Conservation (phyloP, 495 filamentous ascomycete genomes). For the Daldinia decipiens region DNA sequence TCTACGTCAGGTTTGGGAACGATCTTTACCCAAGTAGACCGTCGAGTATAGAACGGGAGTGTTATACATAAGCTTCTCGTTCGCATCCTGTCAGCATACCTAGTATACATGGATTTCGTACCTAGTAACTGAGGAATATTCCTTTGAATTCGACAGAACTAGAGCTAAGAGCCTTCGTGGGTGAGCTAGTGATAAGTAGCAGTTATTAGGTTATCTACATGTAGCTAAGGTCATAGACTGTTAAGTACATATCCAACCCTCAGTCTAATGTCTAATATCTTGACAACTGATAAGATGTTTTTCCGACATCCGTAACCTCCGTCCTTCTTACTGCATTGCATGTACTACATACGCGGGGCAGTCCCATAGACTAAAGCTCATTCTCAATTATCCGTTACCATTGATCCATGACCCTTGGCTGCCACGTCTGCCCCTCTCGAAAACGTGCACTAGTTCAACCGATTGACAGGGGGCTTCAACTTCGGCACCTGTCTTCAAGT, state of each 20-base stretch:
- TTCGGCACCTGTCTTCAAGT: slow-evolving; percentile 36
- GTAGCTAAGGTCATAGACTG: background rate
- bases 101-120: slow-evolving; percentile 12
- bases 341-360: slow-evolving; percentile 24
- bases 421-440: slow-evolving; percentile 35
- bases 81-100: slow-evolving; percentile 36
- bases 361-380: slow-evolving; percentile 29
- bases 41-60: slow-evolving; percentile 13
- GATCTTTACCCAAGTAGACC: slow-evolving; percentile 16
- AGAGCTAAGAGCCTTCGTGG: background rate
- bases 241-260: background rate
- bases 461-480: slow-evolving; percentile 30
- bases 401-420: slow-evolving; percentile 24
- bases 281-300: slow-evolving; percentile 4
- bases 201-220: too few relatives aligned
- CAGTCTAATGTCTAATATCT: too few relatives aligned
- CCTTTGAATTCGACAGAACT: background rate
- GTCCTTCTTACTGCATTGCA: slow-evolving; percentile 7
- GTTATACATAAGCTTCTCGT: slow-evolving; percentile 5
- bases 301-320: slow-evolving; percentile 18
- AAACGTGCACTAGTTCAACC: slow-evolving; percentile 30
- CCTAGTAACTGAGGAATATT: slow-evolving; percentile 13
- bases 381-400: slow-evolving; percentile 15
- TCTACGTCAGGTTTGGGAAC: slow-evolving; percentile 8
- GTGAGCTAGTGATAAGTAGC: background rate